Conservation (phyloP, 2,329 filamentous ascomycete species). For the Cordyceps fumosorosea region DNA sequence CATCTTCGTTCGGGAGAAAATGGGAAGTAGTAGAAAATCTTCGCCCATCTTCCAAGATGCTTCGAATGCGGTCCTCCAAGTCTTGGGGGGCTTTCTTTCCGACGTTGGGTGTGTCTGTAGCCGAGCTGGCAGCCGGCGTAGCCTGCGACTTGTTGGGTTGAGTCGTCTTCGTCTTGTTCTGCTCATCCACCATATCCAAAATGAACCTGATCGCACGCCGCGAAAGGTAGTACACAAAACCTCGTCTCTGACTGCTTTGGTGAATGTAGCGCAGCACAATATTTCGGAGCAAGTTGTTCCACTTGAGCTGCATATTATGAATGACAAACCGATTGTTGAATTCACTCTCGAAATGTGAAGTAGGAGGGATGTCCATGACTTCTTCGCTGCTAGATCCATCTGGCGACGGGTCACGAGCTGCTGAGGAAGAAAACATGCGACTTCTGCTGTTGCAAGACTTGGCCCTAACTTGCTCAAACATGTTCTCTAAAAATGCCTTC, state of each 20-base stretch:
- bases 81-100: conserved; percentile 55
- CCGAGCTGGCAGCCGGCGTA: conserved; percentile 23
- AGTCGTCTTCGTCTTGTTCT: conserved; percentile 60
- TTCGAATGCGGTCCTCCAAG: conserved; percentile 78
- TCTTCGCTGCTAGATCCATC: conserved; percentile 16
- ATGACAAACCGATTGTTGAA: conserved; percentile 98
- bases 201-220: conserved; percentile 96
- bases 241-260: conserved; percentile 89
- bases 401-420: not conserved
- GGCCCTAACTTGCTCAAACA: conserved; percentile 44
- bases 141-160: conserved; percentile 25
- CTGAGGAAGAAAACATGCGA: conserved; percentile 18
- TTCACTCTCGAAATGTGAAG: conserved; percentile 81
- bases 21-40: conserved; percentile 55
- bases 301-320: conserved; percentile 95
- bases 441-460: conserved; percentile 26
- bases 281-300: conserved; percentile 94
- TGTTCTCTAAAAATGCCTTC: conserved; percentile 51
- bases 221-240: conserved; percentile 97
- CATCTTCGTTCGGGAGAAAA: conserved; percentile 27
- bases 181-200: conserved; percentile 92
- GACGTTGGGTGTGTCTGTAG: conserved; percentile 34
- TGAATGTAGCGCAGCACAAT: conserved; percentile 97
- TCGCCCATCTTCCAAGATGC: conserved; percentile 76
- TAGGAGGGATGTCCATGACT: conserved; percentile 60